Percentiles rank a stretch among this genome's conserved stretches.
phyloP scores from a whole-genome alignment of 352 stramenopile genomes.

The Phytophthora aleatoria region DNA sequence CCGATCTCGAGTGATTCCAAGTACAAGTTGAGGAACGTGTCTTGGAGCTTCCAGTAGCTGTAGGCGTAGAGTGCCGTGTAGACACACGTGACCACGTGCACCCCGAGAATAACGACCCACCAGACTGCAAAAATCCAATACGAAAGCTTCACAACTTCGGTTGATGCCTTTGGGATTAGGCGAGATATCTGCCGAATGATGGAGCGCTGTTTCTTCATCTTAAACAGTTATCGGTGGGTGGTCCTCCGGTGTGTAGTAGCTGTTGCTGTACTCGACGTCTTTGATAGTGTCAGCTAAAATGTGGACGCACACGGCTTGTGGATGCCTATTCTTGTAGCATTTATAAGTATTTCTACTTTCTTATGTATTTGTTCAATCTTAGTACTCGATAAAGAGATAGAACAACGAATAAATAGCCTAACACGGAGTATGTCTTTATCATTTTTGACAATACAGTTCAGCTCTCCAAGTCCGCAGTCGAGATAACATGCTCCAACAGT shows the following conservation, averaged over 20 bases:
- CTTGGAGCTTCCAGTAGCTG: slow-evolving; percentile 20
- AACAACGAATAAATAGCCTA: no score
- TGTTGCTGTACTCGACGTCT: neutral
- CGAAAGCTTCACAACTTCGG: slow-evolving; percentile 6
- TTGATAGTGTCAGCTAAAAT: neutral
- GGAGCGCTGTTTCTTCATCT: neutral
- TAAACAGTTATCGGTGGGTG: neutral
- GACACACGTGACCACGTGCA: slow-evolving; percentile 11
- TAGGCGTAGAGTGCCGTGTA: slow-evolving; percentile 22
- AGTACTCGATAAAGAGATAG: no score
- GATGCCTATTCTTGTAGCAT: neutral
- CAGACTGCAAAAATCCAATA: slow-evolving; percentile 13
- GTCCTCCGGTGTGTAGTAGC: neutral
- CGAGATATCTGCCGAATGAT: slow-evolving; percentile 1
- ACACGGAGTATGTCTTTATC: no score
- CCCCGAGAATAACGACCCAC: slow-evolving; percentile 9
- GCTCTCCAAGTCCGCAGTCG: neutral
- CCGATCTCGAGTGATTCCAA: slow-evolving; percentile 22
- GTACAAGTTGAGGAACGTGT: slow-evolving; percentile 17
- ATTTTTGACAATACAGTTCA: no score
- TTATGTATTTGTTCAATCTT: no score
- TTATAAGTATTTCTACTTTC: no score
- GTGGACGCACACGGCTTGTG: neutral
- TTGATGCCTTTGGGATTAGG: neutral
- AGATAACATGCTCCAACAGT: neutral